phyloP scores from a whole-genome alignment of 371 early-diverging fungal species.

The Encephalitozoon intestinalis region DNA sequence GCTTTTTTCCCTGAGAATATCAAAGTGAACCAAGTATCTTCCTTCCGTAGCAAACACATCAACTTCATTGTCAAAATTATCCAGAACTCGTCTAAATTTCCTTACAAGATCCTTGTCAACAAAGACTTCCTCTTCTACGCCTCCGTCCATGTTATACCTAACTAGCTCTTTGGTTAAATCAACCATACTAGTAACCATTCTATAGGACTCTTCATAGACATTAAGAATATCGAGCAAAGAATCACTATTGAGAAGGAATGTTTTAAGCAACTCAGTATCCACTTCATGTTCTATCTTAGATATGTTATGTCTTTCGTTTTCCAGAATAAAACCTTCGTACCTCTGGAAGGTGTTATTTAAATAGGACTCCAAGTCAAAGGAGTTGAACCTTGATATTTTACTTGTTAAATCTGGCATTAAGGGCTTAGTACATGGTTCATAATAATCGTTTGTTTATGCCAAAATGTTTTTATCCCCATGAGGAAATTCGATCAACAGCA shows the following conservation, averaged over 20 bases:
- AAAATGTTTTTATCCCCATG: background rate
- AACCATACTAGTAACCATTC: background rate
- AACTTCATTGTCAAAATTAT: conserved; percentile 35
- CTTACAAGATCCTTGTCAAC: conserved; percentile 12
- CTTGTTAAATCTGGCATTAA: background rate
- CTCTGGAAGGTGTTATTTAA: conserved; percentile 6
- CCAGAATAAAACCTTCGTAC: conserved; percentile 11
- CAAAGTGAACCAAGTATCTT: conserved; percentile 29
- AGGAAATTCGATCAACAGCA: conserved; percentile 5
- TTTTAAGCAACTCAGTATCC: conserved; percentile 22
- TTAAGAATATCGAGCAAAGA: conserved; percentile 8
- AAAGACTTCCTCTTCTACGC: background rate
- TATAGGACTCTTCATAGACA: conserved; percentile 15
- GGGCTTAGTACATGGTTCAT: background rate
- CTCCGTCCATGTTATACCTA: background rate
- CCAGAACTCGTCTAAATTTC: conserved; percentile 8
- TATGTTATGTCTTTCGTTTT: conserved; percentile 5
- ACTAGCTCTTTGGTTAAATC: background rate
- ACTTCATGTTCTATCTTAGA: conserved; percentile 5
- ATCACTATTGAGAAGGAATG: conserved; percentile 12
- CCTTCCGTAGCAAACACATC: conserved; percentile 16
- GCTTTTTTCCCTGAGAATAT: conserved; percentile 16
- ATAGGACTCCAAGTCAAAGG: background rate
- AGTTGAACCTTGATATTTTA: conserved; percentile 16
- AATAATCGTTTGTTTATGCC: background rate